Conservation (phyloP, 768 basidiomycete species). For the Termitomyces sp. region DNA sequence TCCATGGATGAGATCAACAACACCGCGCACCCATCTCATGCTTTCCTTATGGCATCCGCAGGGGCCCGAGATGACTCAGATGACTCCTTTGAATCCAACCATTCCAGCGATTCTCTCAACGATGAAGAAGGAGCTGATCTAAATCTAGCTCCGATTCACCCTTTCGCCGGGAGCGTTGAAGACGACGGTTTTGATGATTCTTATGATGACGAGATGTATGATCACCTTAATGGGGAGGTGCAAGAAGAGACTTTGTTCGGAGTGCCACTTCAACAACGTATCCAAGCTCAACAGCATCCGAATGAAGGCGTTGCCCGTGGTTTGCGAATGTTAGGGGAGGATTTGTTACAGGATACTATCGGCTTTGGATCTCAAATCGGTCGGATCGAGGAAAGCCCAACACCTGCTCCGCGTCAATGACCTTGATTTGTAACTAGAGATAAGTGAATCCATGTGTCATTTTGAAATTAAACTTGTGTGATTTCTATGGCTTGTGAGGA, state of each 20-base stretch:
- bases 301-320: slow-evolving; percentile 21
- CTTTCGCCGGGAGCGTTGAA: slow-evolving; percentile 46
- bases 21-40: slow-evolving; percentile 64
- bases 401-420: slow-evolving; percentile 35
- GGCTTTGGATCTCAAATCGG: slow-evolving; percentile 55
- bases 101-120: slow-evolving; percentile 53
- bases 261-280: slow-evolving; percentile 50
- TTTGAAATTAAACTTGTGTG: not conserved
- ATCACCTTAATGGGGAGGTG: slow-evolving; percentile 36
- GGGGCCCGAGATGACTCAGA: slow-evolving; percentile 33
- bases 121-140: slow-evolving; percentile 41
- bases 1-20: slow-evolving; percentile 55
- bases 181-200: slow-evolving; percentile 48
- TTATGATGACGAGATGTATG: slow-evolving; percentile 53
- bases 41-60: slow-evolving; percentile 61
- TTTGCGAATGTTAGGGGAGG: slow-evolving; percentile 59
- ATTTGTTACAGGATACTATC: slow-evolving; percentile 60
- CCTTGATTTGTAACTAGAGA: not conserved
- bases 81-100: slow-evolving; percentile 50
- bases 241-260: slow-evolving; percentile 74
- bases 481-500: too few relatives aligned
- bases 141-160: slow-evolving; percentile 49
- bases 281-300: slow-evolving; percentile 19
- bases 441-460: not conserved
- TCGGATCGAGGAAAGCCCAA: slow-evolving; percentile 63